These are phyloP conservation scores for Colletotrichum cuscutae DNA, from an alignment of 2,329 filamentous ascomycete species.

Conservation along the genomic window DNA sequence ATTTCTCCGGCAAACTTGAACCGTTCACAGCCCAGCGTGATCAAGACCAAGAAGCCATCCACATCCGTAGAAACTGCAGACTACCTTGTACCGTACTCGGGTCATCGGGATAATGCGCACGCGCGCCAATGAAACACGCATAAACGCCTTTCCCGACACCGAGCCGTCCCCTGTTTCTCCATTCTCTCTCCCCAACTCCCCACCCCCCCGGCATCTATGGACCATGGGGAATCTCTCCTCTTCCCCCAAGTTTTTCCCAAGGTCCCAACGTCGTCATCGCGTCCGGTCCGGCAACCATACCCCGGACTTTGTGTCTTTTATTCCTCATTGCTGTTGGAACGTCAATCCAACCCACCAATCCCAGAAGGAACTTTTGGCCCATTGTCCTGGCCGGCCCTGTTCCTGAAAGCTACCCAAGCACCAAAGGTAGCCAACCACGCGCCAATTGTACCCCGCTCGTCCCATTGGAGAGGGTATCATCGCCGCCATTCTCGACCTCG, in stretches of 20 bases:
- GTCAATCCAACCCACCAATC: not conserved
- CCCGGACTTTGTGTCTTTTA: conserved; percentile 13
- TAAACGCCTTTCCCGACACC: conserved; percentile 9
- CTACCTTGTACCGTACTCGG: not conserved
- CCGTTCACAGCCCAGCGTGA: not conserved
- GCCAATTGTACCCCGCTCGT: conserved; percentile 21
- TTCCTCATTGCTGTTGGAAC: conserved; percentile 7
- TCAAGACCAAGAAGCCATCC: not conserved
- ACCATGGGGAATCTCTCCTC: not conserved
- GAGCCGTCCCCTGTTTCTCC: conserved; percentile 2
- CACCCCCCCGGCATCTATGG: no score
- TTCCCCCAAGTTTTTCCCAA: not conserved
- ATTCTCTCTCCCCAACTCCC: not conserved
- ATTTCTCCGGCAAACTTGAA: conserved; percentile 23
- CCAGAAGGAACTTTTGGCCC: conserved; percentile 15
- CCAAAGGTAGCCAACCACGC: not conserved
- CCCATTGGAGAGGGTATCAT: conserved; percentile 31
- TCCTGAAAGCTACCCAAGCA: conserved; percentile 14
- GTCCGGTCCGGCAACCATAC: conserved; percentile 6
- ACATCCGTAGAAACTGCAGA: not conserved
- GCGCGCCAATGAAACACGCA: conserved; percentile 25
- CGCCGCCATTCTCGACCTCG: conserved; percentile 4
- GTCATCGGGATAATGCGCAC: conserved; percentile 1
- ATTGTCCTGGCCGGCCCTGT: conserved; percentile 3
- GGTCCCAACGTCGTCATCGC: conserved; percentile 27